phyloP scores from a whole-genome alignment of 2,329 filamentous ascomycete species.

The Penicillium hordei region DNA sequence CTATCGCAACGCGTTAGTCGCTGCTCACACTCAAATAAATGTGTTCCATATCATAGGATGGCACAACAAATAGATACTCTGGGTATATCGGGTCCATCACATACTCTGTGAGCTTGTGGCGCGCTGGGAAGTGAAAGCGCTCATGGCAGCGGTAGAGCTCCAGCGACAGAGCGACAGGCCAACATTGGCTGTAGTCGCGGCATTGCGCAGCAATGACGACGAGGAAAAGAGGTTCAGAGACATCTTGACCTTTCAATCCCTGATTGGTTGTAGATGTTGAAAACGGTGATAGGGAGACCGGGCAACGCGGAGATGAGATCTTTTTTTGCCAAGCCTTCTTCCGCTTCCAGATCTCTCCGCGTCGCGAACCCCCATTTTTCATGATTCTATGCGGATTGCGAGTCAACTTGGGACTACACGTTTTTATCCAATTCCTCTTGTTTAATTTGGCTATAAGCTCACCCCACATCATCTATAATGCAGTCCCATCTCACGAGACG shows the following conservation, averaged over 20 bases:
- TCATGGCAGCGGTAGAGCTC: slow-evolving; percentile 35
- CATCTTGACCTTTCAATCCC: slow-evolving; percentile 24
- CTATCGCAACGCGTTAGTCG: slow-evolving; percentile 14
- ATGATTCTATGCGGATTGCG: slow-evolving; percentile 1
- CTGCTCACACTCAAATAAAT: neutral
- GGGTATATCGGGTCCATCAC: slow-evolving; percentile 3
- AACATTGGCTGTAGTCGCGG: slow-evolving; percentile 16
- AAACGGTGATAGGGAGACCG: slow-evolving; percentile 6
- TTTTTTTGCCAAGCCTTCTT: slow-evolving; percentile 36
- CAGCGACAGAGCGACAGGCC: slow-evolving; percentile 32
- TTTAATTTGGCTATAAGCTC: neutral
- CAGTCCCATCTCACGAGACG: slow-evolving; percentile 47
- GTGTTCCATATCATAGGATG: neutral
- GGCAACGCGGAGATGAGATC: slow-evolving; percentile 24
- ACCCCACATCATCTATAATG: slow-evolving; percentile 32
- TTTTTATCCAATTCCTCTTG: neutral
- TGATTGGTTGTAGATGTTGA: neutral
- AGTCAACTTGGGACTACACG: neutral
- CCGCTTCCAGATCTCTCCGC: slow-evolving; percentile 22
- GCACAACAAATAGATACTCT: neutral
- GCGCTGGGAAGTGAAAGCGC: slow-evolving; percentile 28
- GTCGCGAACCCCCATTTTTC: slow-evolving; percentile 19
- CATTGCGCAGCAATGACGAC: slow-evolving; percentile 28
- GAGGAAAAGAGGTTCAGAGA: slow-evolving; percentile 31
- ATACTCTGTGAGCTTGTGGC: slow-evolving; percentile 23